Percentiles rank a stretch among this genome's conserved stretches.
phyloP scores from a whole-genome alignment of 768 basidiomycete genomes.

The Psilocybe subaeruginosa region DNA sequence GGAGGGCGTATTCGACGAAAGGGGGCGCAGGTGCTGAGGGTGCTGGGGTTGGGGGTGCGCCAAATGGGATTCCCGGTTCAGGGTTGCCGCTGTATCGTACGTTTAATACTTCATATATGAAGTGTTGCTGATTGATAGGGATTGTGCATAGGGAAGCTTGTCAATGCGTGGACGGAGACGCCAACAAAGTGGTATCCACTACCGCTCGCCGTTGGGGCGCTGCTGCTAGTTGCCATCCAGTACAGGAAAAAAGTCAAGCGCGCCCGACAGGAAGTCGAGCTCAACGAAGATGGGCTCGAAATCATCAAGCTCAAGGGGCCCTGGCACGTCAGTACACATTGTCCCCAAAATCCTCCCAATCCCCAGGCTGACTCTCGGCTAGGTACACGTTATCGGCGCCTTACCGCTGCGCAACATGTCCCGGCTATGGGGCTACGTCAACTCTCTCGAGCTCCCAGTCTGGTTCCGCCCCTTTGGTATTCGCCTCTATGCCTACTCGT shows the following conservation, averaged over 20 bases:
- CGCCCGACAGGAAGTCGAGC: conserved; percentile 64
- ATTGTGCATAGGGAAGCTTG: conserved; percentile 52
- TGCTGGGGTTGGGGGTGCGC: conserved; percentile 19
- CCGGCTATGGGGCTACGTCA: conserved; percentile 96
- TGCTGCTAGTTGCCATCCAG: conserved; percentile 81
- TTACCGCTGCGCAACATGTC: conserved; percentile 94
- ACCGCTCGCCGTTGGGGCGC: conserved; percentile 86
- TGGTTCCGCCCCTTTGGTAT: conserved; percentile 95
- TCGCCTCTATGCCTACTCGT: conserved; percentile 82
- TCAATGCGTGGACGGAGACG: conserved; percentile 82
- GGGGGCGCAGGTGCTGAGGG: conserved; percentile 31
- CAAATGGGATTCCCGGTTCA: conserved; percentile 22
- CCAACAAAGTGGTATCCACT: conserved; percentile 96
- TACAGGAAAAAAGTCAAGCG: conserved; percentile 62
- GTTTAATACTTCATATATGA: conserved; percentile 21
- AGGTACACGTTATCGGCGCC: conserved; percentile 97
- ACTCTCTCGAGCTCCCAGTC: conserved; percentile 89
- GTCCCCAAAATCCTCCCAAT: neutral
- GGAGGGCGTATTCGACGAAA: conserved; percentile 43
- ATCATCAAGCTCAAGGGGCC: conserved; percentile 84
- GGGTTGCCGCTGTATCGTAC: conserved; percentile 56
- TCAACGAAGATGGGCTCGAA: conserved; percentile 85
- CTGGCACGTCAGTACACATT: conserved; percentile 75
- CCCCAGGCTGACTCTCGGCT: conserved; percentile 2
- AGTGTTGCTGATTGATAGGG: no score